A percentile compares a stretch with the other conserved stretches of the same genome.
Evolutionary conservation across 352 stramenopile genomes (phyloP).

Genomic region (Pythium monospermum): DNA sequence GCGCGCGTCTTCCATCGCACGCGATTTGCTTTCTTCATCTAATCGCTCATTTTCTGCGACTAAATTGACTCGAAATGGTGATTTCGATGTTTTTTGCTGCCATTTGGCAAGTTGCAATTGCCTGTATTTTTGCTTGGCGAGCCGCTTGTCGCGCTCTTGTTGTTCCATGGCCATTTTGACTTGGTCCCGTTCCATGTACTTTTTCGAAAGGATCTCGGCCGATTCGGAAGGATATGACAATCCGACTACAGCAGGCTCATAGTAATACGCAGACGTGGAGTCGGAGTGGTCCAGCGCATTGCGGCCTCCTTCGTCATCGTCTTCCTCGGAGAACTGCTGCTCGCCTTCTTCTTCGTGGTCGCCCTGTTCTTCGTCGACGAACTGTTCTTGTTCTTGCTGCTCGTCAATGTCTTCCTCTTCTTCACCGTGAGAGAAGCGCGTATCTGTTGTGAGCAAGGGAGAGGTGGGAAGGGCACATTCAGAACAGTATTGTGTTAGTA

Average conservation of each 20-base stretch:
- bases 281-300: neutral
- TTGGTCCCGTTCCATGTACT: slow-evolving; percentile 67
- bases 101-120: slow-evolving; percentile 72
- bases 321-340: neutral
- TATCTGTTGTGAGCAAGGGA: slow-evolving; percentile 22
- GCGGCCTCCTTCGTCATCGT: too few relatives aligned
- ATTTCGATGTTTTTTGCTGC: slow-evolving; percentile 88
- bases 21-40: slow-evolving; percentile 86
- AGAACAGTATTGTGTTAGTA: too few relatives aligned
- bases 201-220: slow-evolving; percentile 77
- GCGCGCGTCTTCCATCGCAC: slow-evolving; percentile 66
- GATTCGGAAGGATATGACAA: slow-evolving; percentile 65
- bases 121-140: slow-evolving; percentile 59
- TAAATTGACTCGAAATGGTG: slow-evolving; percentile 91
- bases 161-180: slow-evolving; percentile 54
- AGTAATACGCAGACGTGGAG: slow-evolving; percentile 21
- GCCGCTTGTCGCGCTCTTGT: slow-evolving; percentile 45
- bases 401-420: slow-evolving; percentile 24
- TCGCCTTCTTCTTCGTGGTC: slow-evolving; percentile 7
- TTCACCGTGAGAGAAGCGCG: slow-evolving; percentile 34
- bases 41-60: slow-evolving; percentile 93
- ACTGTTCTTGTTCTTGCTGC: slow-evolving; percentile 20
- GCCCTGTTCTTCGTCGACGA: slow-evolving; percentile 6
- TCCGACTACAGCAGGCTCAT: slow-evolving; percentile 27
- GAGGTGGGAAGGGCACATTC: neutral